Conservation (phyloP, 176 grass and related monocot genomes). For the Juncus effusus region DNA sequence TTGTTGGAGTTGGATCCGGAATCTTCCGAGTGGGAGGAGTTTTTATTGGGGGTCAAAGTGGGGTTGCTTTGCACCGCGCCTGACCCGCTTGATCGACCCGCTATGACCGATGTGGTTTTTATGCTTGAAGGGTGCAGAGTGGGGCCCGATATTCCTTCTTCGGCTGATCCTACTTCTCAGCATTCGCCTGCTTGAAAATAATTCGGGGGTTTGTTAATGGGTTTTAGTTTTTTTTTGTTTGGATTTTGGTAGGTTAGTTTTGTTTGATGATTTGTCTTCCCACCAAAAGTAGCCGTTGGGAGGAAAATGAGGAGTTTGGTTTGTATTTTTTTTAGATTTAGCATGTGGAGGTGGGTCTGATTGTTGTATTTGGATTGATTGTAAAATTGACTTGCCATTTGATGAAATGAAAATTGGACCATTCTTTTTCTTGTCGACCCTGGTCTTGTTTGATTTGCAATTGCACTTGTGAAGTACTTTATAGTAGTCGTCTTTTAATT, state of each 20-base stretch:
- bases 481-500: background rate
- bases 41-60: conserved; percentile 92
- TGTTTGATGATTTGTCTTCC: conserved; percentile 20
- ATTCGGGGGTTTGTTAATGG: conserved; percentile 3
- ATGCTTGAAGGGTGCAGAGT: conserved; percentile 99
- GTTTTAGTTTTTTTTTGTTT: conserved; percentile 7
- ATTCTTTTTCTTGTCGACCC: conserved; percentile 3
- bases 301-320: conserved; percentile 2
- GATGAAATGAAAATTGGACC: conserved; percentile 19
- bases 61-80: conserved; percentile 88
- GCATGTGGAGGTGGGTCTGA: conserved; percentile 9
- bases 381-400: background rate
- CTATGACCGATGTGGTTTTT: conserved; percentile 98
- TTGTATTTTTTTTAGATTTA: conserved; percentile 8
- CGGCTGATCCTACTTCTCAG: conserved; percentile 85
- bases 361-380: conserved; percentile 14
- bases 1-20: conserved; percentile 94
- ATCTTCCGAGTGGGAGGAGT: conserved; percentile 97
- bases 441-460: background rate
- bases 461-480: background rate
- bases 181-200: conserved; percentile 59
- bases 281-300: conserved; percentile 31
- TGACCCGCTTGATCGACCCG: conserved; percentile 70
- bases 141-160: conserved; percentile 87
- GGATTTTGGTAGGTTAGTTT: conserved; percentile 18